These are phyloP conservation scores for Perkinsus olseni DNA, from an alignment of 169 alveolate species.

Conservation along the genomic window DNA sequence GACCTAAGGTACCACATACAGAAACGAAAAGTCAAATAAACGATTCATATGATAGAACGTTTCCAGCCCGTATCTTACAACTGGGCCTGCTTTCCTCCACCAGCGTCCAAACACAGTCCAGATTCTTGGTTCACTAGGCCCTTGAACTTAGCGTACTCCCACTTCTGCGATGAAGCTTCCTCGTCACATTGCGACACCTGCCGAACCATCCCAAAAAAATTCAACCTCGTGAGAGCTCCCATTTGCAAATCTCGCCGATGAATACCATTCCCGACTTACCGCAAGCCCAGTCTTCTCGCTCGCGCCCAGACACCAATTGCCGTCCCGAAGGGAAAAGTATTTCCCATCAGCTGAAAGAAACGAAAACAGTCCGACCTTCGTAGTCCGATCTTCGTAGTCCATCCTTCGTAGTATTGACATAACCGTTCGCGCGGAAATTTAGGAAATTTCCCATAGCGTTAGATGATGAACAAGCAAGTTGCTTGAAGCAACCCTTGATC, in stretches of 20 bases:
- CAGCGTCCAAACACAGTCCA: neutral
- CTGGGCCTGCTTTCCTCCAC: neutral
- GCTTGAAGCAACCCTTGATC: no score
- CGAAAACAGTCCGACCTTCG: no score
- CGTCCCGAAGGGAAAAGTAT: neutral
- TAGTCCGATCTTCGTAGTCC: no score
- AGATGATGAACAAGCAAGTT: no score
- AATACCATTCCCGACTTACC: neutral
- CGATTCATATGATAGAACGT: neutral
- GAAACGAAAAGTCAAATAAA: no score
- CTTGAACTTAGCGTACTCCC: neutral
- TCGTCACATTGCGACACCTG: neutral
- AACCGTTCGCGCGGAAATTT: no score
- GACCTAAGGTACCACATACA: neutral
- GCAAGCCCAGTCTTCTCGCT: neutral
- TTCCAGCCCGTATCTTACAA: neutral
- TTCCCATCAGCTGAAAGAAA: neutral
- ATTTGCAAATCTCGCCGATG: neutral
- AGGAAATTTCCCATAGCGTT: no score
- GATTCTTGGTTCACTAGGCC: neutral
- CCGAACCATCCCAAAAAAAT: neutral
- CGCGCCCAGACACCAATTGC: neutral
- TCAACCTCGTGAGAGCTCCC: neutral
- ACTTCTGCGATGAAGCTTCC: neutral
- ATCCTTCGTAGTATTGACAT: no score